Conservation (phyloP, 2,329 filamentous ascomycete genomes). For the Aspergillus bombycis region DNA sequence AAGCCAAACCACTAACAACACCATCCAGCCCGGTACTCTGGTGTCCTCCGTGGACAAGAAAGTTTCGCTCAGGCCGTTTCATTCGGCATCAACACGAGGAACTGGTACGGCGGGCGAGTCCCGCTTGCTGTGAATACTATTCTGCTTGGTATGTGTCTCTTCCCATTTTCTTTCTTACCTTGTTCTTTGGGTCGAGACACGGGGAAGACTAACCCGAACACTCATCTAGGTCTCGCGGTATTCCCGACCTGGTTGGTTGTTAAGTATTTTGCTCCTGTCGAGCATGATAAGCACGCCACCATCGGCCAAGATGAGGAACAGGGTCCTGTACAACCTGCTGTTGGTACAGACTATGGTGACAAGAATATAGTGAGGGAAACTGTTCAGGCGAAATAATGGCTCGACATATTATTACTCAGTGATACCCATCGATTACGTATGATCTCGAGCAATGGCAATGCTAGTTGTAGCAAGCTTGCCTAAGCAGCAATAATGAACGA, state of each 20-base stretch:
- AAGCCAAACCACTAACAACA: slow-evolving; percentile 10
- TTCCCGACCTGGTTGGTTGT: slow-evolving; percentile 34
- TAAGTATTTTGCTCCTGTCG: slow-evolving; percentile 23
- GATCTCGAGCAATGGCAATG: not conserved
- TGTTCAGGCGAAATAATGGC: not conserved
- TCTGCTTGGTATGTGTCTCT: slow-evolving; percentile 28
- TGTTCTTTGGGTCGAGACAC: not conserved
- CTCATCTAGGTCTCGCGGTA: slow-evolving; percentile 24
- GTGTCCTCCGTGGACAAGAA: slow-evolving; percentile 50
- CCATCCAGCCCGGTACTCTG: slow-evolving; percentile 40
- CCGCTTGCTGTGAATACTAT: slow-evolving; percentile 47
- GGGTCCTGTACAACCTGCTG: not conserved
- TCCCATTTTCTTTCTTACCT: not conserved
- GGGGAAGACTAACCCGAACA: not conserved
- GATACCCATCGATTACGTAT: not conserved
- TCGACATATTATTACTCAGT: not conserved
- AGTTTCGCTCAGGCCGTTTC: slow-evolving; percentile 50
- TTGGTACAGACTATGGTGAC: not conserved
- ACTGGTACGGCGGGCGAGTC: slow-evolving; percentile 48
- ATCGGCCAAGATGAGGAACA: slow-evolving; percentile 20
- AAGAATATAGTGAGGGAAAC: not conserved
- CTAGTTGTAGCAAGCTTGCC: not conserved
- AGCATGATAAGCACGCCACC: slow-evolving; percentile 17
- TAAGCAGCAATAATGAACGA: not conserved
- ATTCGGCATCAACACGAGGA: slow-evolving; percentile 47